Evolutionary conservation across 495 filamentous ascomycete genomes (phyloP).

Genomic region (Annulohypoxylon stygium): DNA sequence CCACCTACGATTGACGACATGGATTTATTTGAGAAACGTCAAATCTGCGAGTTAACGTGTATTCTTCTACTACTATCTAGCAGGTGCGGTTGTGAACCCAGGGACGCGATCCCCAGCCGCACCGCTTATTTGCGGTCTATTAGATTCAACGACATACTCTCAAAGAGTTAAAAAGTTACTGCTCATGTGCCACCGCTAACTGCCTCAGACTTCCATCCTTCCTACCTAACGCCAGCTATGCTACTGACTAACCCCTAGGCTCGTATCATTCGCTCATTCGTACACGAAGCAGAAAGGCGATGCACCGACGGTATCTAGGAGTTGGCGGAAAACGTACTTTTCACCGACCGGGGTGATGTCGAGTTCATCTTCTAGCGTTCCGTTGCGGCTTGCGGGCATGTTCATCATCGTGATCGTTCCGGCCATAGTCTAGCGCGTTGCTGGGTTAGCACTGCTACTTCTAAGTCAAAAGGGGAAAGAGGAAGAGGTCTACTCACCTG

Average conservation of each 20-base stretch:
- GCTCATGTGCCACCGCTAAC: neutral
- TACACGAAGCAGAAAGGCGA: slow-evolving; percentile 57
- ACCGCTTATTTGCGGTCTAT: slow-evolving; percentile 12
- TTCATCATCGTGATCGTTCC: slow-evolving; percentile 60
- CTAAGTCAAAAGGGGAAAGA: neutral
- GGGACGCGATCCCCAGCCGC: neutral
- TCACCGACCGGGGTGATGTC: slow-evolving; percentile 49
- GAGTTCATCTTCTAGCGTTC: slow-evolving; percentile 50
- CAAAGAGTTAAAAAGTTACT: neutral
- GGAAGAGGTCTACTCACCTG: slow-evolving; percentile 47
- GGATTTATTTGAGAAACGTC: neutral
- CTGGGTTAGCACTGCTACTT: neutral
- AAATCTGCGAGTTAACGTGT: slow-evolving; percentile 1
- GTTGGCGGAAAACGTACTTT: slow-evolving; percentile 29
- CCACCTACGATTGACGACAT: neutral
- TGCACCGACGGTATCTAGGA: slow-evolving; percentile 50
- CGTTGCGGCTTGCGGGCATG: slow-evolving; percentile 52
- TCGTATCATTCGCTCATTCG: slow-evolving; percentile 32
- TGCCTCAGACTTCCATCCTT: neutral
- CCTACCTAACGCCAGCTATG: neutral
- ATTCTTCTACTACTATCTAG: neutral
- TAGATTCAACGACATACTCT: slow-evolving; percentile 13
- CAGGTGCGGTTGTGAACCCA: slow-evolving; percentile 13
- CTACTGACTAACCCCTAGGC: neutral
- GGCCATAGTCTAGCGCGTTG: slow-evolving; percentile 52